Base-by-base conservation (phyloP, 441 rosid genomes). In the Jatropha podagrica region DNA sequence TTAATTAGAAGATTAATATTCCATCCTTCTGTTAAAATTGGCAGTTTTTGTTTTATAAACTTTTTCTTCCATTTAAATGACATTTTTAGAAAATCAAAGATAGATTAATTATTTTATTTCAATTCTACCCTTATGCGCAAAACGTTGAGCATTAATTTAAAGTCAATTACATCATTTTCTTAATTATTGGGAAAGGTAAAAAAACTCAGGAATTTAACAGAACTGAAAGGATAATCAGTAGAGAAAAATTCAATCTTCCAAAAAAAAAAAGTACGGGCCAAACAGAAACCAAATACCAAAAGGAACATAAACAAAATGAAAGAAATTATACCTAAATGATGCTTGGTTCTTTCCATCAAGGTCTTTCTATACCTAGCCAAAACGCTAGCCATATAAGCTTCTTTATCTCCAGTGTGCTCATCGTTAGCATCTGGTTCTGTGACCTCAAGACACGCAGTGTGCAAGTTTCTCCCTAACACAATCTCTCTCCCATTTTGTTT, bases 381-480 rank as follows among this genome's bases (percentile, higher is more conserved):
- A 72, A 92, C 90, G 73, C 97, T 81, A 65, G 98, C 97, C 95
- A 91, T 94, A 65, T 90, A 87, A 20, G 98, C 98, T 12, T 92
- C 98, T 77, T 86, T 92, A 62, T 92, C 98, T 6, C 97, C 97
- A 32, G 97, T 94, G 60, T 79, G 75, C 7, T 92, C 98, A 77
- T 92, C 97, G 79, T 94, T 81, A 7, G 85, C 86, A 2, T 92
- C 97, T 0, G 97, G 98, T 77, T 94, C 98, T 2, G 95, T 92
- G 13, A 94, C 92, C 66, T 88, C 90, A 0, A 89, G 89, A 78
- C 92, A 87, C 68, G 93, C 72, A 68, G 97, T 89, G 71, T 91
- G 97, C 51, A 94, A 81, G 75, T 94, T 94, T 84, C 81, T 85
- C 40, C 98, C 97, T 38, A 91, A 76, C 51, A 92, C 95, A 68